These are phyloP conservation scores for Xylariaceae sp. DNA, from an alignment of 2,329 filamentous ascomycete genomes.

Conservation along the genomic window DNA sequence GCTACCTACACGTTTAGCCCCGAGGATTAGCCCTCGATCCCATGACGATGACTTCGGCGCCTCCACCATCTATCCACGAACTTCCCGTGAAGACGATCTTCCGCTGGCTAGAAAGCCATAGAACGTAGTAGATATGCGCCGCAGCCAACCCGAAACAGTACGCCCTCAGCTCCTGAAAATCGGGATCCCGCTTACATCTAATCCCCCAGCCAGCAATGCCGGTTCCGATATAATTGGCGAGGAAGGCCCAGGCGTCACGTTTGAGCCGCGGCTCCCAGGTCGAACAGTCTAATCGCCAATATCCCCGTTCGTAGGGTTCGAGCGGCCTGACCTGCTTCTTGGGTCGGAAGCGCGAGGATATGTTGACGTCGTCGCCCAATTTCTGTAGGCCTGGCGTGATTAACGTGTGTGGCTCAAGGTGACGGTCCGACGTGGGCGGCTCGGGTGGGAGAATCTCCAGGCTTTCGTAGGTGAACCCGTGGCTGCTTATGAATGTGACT, in stretches of 20 bases:
- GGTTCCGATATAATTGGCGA: constrained; percentile 53
- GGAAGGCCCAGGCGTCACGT: constrained; percentile 54
- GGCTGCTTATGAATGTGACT: constrained; percentile 22
- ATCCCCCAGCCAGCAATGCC: constrained; percentile 63
- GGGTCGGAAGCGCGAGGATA: constrained; percentile 50
- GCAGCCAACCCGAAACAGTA: constrained; percentile 75
- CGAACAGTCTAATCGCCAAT: constrained; percentile 63
- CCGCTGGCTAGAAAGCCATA: constrained; percentile 67
- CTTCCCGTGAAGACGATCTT: constrained; percentile 52
- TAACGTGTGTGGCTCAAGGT: constrained; percentile 44
- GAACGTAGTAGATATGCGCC: constrained; percentile 65
- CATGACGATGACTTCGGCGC: constrained; percentile 45
- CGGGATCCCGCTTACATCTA: constrained; percentile 46
- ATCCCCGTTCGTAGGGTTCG: constrained; percentile 63
- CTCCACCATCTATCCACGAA: constrained; percentile 62
- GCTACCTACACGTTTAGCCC: background rate
- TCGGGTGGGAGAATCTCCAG: constrained; percentile 50
- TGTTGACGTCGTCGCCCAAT: constrained; percentile 48
- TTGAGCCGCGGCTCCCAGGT: constrained; percentile 47
- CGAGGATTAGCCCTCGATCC: constrained; percentile 25
- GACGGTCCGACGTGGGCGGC: constrained; percentile 43
- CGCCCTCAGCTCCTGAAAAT: constrained; percentile 50
- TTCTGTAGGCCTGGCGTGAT: constrained; percentile 51
- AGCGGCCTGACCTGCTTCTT: constrained; percentile 43
- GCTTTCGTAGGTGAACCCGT: constrained; percentile 29